phyloP scores from a whole-genome alignment of 768 basidiomycete genomes.

The Xanthoconium stramineum region DNA sequence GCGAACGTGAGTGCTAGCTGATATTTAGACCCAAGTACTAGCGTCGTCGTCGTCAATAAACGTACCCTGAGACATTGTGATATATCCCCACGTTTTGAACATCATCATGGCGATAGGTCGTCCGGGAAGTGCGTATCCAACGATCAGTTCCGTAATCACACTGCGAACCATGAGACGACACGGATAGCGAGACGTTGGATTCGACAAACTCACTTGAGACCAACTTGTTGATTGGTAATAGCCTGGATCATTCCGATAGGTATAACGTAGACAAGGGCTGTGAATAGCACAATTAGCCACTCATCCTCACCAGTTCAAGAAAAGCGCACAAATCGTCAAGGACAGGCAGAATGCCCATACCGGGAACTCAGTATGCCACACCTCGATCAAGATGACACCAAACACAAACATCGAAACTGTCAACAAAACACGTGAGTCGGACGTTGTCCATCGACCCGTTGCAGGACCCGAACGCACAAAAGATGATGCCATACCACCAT shows the following conservation, averaged over 20 bases:
- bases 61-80: slow-evolving; percentile 50
- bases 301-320: slow-evolving; percentile 1
- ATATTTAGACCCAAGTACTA: not conserved
- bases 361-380: slow-evolving; percentile 52
- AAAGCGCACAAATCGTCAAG: slow-evolving; percentile 24
- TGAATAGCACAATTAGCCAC: not conserved
- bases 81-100: slow-evolving; percentile 74
- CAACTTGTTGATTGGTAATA: slow-evolving; percentile 77
- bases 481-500: slow-evolving; percentile 50
- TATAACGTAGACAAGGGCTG: slow-evolving; percentile 60
- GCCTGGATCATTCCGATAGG: slow-evolving; percentile 78
- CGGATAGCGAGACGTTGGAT: not conserved
- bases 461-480: slow-evolving; percentile 15
- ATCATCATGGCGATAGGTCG: slow-evolving; percentile 78
- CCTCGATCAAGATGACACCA: slow-evolving; percentile 53
- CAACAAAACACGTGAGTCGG: not conserved
- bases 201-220: slow-evolving; percentile 36
- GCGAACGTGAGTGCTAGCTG: slow-evolving; percentile 55
- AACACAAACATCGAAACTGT: slow-evolving; percentile 52
- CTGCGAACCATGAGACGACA: slow-evolving; percentile 10
- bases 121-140: slow-evolving; percentile 55
- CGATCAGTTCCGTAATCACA: slow-evolving; percentile 72
- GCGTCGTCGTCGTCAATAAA: not conserved
- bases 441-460: not conserved
- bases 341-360: slow-evolving; percentile 43